Percentiles rank a stretch among this genome's conserved stretches.
Conservation (phyloP, 176 grass and related monocot genomes). For the Tillandsia fasciculata region DNA sequence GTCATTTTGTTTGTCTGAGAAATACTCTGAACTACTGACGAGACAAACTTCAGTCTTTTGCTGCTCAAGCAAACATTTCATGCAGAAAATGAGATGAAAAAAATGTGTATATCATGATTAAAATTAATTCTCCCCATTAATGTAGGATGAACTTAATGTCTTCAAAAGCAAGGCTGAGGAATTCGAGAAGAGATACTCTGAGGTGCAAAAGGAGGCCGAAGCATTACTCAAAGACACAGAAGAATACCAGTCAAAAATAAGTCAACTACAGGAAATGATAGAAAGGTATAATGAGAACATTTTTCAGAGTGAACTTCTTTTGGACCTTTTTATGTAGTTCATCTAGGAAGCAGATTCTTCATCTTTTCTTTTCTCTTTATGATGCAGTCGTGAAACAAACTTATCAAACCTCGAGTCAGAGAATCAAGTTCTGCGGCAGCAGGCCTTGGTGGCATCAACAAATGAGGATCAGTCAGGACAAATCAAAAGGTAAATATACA, state of each 20-base stretch:
- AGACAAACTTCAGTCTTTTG: background rate
- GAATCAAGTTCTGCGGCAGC: slow-evolving; percentile 67
- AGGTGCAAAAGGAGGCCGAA: slow-evolving; percentile 45
- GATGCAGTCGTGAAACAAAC: slow-evolving; percentile 58
- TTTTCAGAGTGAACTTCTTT: background rate
- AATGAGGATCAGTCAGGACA: slow-evolving; percentile 61
- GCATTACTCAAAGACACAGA: slow-evolving; percentile 41
- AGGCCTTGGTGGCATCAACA: slow-evolving; percentile 58
- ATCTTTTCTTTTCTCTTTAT: slow-evolving; percentile 11
- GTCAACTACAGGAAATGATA: slow-evolving; percentile 58
- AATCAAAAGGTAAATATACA: slow-evolving; percentile 44
- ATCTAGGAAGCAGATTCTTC: background rate
- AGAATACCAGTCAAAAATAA: slow-evolving; percentile 48
- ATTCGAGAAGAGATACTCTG: slow-evolving; percentile 54
- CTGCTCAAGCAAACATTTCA: background rate
- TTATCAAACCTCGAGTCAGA: slow-evolving; percentile 70
- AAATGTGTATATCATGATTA: slow-evolving; percentile 3
- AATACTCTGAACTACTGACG: background rate
- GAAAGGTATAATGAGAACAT: slow-evolving; percentile 38
- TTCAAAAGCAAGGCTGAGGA: slow-evolving; percentile 75
- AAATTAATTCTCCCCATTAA: slow-evolving; percentile 11
- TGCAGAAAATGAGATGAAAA: background rate
- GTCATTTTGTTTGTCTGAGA: background rate
- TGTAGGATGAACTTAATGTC: slow-evolving; percentile 47
- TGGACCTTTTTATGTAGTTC: background rate